phyloP scores from a whole-genome alignment of 2,329 filamentous ascomycete species.

The Fusarium oligoseptatum region DNA sequence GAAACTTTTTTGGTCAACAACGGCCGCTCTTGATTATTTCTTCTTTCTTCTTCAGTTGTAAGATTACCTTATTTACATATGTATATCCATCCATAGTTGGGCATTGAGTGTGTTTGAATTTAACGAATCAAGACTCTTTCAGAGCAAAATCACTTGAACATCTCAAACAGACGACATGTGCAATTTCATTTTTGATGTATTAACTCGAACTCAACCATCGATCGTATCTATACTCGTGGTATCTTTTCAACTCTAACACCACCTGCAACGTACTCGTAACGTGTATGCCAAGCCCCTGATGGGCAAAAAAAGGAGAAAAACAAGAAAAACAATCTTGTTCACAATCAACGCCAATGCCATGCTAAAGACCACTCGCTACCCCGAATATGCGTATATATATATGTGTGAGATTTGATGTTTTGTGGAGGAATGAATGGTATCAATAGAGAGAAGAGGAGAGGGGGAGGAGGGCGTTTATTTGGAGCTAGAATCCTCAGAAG shows the following conservation, averaged over 20 bases:
- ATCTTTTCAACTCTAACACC: background rate
- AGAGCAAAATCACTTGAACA: background rate
- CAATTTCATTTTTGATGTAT: background rate
- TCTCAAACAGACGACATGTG: background rate
- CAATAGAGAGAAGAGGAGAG: background rate
- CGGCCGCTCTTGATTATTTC: conserved; percentile 11
- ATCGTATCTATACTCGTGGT: conserved; percentile 1
- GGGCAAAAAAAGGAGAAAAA: background rate
- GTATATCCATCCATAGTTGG: conserved; percentile 10
- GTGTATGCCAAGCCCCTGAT: conserved; percentile 3
- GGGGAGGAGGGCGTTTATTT: conserved; percentile 12
- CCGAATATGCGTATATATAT: conserved; percentile 9
- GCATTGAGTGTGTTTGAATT: conserved; percentile 15
- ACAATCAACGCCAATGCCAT: conserved; percentile 42
- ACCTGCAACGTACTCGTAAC: conserved; percentile 3
- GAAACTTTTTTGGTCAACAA: conserved; percentile 32
- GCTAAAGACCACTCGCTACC: conserved; percentile 30
- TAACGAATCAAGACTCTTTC: background rate
- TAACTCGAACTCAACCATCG: background rate
- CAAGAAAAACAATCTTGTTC: conserved; percentile 15
- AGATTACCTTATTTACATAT: conserved; percentile 11
- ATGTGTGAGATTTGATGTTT: background rate
- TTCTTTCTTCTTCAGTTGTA: conserved; percentile 21
- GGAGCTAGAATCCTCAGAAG: conserved; percentile 36
- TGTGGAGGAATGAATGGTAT: background rate